Evolutionary conservation across 1,139 yeast genomes (phyloP), one percentile per base, ranked within the genome.

Genomic region (Zygosaccharomyces pseudobailii): DNA sequence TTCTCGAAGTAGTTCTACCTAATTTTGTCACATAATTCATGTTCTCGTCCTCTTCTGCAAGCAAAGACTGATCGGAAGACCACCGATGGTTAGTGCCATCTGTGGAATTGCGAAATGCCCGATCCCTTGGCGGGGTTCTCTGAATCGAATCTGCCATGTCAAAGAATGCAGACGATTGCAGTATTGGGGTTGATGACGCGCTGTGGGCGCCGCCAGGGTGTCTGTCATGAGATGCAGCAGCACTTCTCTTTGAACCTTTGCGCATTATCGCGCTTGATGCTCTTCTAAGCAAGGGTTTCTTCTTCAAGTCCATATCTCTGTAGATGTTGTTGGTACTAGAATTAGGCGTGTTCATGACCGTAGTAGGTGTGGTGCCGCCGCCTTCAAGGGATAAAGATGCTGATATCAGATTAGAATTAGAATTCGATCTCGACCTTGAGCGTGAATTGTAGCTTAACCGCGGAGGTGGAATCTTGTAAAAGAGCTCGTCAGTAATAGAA

Each of bases 241-340:
- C 48, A 20, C 40, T 48, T 30, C 49, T 53, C n/a, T 54, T 28
- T 3, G 67, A 61, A 2, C 58, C 51, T 43, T 60, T 63, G 35
- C 66, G 51, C 24, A 63, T 42, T 13, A 64, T 48, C 3, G 63
- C 59, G 43, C 63, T 62, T 0, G 68, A 64, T 0, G 67, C 67
- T 38, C 67, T 57, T 43, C 59, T 57, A 17, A 64, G 46, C 25
- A 64, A 47, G 8, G 65, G 65, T 4, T 54, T 41, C 42, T 55
- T 56, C 45, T 56, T 59, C 17, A 50, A 22, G 36, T 43, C 33
- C 10, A 42, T 6, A 20, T 47, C 52, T 13, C 44, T 37, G 34
- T 40, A 34, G 17, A 43, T 40, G 21, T 27, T 28, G 19, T 28
- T 38, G 9, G 42, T 17, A 17, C 48, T 39, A 3, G 45, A 32